A percentile compares a stretch with the other conserved stretches of the same genome.
Conservation (phyloP, 139 green algal genomes). For the Auxenochlorella pyrenoidosa region DNA sequence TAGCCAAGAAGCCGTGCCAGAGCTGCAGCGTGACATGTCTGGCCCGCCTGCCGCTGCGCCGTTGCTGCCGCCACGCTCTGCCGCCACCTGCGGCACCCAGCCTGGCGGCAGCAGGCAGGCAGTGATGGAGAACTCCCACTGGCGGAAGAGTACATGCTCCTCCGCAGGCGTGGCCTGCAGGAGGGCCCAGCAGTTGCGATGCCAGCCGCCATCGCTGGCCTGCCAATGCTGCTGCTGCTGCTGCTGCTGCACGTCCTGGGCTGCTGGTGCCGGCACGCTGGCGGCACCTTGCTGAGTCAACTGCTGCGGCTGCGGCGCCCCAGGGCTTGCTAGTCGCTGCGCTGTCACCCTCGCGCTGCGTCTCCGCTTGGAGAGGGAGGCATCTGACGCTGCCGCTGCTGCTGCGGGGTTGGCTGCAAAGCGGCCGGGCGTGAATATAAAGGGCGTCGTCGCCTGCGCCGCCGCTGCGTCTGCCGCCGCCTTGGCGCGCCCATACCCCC, state of each 20-base stretch:
- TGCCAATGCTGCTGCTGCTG: conserved; percentile 6
- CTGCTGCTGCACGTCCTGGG: conserved; percentile 12
- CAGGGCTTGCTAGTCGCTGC: background rate
- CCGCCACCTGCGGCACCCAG: background rate
- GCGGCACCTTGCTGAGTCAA: background rate
- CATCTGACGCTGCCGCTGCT: background rate
- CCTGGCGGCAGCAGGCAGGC: conserved; percentile 51
- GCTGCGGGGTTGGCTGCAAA: background rate
- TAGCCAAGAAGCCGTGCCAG: background rate
- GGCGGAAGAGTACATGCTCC: conserved; percentile 51
- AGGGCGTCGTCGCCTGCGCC: background rate
- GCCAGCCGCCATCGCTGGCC: background rate
- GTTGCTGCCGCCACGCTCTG: background rate
- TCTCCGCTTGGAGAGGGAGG: conserved; percentile 16
- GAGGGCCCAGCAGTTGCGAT: background rate
- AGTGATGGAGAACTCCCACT: conserved; percentile 53
- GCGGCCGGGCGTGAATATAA: background rate
- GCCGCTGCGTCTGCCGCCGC: conserved; percentile 8
- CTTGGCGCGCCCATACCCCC: conserved; percentile 11
- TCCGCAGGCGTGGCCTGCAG: background rate
- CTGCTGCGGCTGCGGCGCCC: background rate
- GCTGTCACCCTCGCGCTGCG: background rate
- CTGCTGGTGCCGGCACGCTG: too few relatives aligned
- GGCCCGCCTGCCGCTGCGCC: background rate
- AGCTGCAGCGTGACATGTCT: background rate